Evolutionary conservation across 345 rosid species (phyloP), one percentile per base, ranked within the genome.

Genomic region (Carallia pectinifolia): DNA sequence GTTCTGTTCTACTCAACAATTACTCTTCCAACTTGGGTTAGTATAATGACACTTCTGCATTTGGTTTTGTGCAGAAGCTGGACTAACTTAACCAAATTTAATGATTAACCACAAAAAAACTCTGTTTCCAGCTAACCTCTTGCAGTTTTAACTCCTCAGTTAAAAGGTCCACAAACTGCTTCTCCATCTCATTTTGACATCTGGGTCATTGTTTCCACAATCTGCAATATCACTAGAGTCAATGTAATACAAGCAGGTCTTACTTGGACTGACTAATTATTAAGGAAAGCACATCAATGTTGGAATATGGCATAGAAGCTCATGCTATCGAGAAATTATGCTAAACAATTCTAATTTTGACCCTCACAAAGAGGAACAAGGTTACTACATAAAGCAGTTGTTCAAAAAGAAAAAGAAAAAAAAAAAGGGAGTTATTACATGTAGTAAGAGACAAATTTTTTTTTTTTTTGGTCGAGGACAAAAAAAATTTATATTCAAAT

Each of bases 171-270:
- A 90, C 94, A 69, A 89, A 90, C 73, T 90, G 96, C 86, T 92
- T 95, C 83, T 92, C 96, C 96, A 89, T 88, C 82, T 95, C 99
- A 13, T 83, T 80, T 89, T 92, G 50, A 90, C 89, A 59, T 92
- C 98, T 6, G 97, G 96, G 77, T 95, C 97, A 33, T 80, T 77
- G 38, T 88, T 76, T 72, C 96, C 97, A 63, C 99, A 95, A 83
- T 92, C 99, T 95, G 89, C 61, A 30, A 44, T 40, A 61, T 53
- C 36, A 58, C 27, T 68, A 60, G 47, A 55, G 53, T 78, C 48
- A 72, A 36, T 2, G n/a, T 39, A 31, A 44, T 12, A 27, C 4
- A 10, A 6, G 56, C 47, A 15, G 23, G 47, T 18, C 53, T 55
- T 30, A 39, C 34, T 27, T 23, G 29, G 53, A 58, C 56, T 30